Percentiles rank a stretch among this genome's conserved stretches.
phyloP scores from a whole-genome alignment of 495 filamentous ascomycete species.

The Pyronema domesticum region DNA sequence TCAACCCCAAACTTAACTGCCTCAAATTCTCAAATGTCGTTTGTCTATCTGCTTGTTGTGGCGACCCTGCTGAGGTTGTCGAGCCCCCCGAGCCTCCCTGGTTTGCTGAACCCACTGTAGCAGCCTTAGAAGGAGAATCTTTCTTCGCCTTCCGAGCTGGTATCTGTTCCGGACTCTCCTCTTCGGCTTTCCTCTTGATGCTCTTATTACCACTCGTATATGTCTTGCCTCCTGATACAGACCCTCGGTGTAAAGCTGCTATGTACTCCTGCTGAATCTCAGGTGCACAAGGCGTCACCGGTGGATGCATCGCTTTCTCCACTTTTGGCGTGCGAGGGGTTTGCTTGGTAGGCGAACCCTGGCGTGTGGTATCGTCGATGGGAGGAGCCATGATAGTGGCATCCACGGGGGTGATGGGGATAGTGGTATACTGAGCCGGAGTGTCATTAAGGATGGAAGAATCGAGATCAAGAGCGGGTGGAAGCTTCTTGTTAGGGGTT shows the following conservation, averaged over 20 bases:
- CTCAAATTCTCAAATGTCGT: conserved; percentile 18
- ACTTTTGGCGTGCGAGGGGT: neutral
- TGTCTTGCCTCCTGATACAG: conserved; percentile 8
- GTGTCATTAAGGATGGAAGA: conserved; percentile 16
- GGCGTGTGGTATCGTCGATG: conserved; percentile 11
- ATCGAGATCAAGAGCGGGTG: conserved; percentile 2
- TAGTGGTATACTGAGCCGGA: conserved; percentile 12
- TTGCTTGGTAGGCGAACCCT: neutral
- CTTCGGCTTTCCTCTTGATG: conserved; percentile 21
- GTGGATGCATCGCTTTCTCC: neutral
- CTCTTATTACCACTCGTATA: conserved; percentile 19
- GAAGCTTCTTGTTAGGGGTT: too few relatives aligned
- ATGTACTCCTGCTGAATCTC: neutral
- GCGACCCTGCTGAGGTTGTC: conserved; percentile 11
- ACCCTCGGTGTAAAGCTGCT: neutral
- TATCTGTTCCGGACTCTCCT: conserved; percentile 7
- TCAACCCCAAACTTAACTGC: conserved; percentile 10
- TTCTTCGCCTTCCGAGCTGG: conserved; percentile 5
- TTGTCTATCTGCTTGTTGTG: conserved; percentile 5
- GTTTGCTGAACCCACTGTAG: too few relatives aligned
- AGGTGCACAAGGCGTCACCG: neutral
- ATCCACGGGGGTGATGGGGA: conserved; percentile 9
- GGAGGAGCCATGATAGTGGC: conserved; percentile 21
- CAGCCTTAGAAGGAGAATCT: neutral
- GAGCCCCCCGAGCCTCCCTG: neutral